Conservation (phyloP, 176 grass and related monocot genomes). For the Coix lacrymajobi region DNA sequence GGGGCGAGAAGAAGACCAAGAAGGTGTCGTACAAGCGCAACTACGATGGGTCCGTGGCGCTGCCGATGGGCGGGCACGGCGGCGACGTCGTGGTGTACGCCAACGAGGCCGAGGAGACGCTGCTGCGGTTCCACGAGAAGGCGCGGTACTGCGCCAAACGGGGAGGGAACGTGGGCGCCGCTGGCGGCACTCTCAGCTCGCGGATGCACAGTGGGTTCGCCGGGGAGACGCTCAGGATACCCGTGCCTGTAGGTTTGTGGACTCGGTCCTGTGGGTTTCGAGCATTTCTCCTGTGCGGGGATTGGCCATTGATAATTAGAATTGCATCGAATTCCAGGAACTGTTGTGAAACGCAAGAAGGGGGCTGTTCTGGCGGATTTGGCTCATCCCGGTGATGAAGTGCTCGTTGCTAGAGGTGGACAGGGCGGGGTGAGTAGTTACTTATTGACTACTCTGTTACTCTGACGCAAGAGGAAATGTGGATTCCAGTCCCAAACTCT, state of each 20-base stretch:
- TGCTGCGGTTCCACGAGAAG: constrained; percentile 83
- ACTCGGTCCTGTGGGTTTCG: background rate
- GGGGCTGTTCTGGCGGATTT: constrained; percentile 86
- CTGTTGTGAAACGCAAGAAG: constrained; percentile 85
- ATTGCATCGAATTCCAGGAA: constrained; percentile 46
- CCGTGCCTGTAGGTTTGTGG: constrained; percentile 90
- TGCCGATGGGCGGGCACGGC: constrained; percentile 85
- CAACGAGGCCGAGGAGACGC: constrained; percentile 60
- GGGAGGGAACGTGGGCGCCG: constrained; percentile 81
- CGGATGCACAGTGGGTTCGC: constrained; percentile 74
- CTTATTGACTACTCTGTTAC: background rate
- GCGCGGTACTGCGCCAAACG: constrained; percentile 66
- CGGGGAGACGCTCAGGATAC: constrained; percentile 63
- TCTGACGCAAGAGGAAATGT: background rate
- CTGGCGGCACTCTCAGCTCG: constrained; percentile 65
- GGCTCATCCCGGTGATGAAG: constrained; percentile 66
- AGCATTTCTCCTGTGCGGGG: background rate
- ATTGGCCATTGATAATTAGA: background rate
- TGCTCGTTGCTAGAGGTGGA: constrained; percentile 92
- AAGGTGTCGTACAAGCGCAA: constrained; percentile 79
- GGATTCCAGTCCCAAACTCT: background rate
- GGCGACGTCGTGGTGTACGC: constrained; percentile 83
- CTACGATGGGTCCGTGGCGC: constrained; percentile 79
- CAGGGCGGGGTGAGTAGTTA: constrained; percentile 75
- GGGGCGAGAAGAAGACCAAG: constrained; percentile 34